A percentile compares a stretch with the other conserved stretches of the same genome.
Evolutionary conservation across 164 flowering plant genomes (phyloP).

Genomic region (Cinnamomum chago): DNA sequence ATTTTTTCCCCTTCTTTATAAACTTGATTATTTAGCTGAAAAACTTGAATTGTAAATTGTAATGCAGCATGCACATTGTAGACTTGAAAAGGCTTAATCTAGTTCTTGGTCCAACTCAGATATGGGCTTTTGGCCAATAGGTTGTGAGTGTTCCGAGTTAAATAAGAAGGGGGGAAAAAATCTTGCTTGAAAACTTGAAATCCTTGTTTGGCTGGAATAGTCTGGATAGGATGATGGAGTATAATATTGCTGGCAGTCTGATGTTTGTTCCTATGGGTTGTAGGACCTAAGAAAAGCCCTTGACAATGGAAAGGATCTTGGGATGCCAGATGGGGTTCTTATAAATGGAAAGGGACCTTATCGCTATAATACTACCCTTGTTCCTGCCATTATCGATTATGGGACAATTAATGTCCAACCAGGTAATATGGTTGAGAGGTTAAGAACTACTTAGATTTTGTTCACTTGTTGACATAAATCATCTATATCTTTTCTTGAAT

Average conservation of each 20-base stretch:
- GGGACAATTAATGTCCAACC: slow-evolving; percentile 71
- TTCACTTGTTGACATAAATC: too few relatives aligned
- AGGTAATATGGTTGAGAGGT: slow-evolving; percentile 37
- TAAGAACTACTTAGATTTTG: too few relatives aligned
- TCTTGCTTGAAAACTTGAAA: too few relatives aligned
- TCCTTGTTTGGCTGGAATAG: background rate
- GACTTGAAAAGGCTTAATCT: background rate
- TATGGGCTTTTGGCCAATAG: background rate
- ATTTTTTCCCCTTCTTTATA: background rate
- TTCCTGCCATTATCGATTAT: slow-evolving; percentile 78
- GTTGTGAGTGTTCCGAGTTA: background rate
- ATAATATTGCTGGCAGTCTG: background rate
- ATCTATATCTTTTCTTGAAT: too few relatives aligned
- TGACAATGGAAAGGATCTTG: slow-evolving; percentile 71
- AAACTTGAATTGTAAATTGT: background rate
- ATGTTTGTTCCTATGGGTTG: slow-evolving; percentile 7
- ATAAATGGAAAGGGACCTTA: slow-evolving; percentile 97
- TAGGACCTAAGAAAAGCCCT: slow-evolving; percentile 77
- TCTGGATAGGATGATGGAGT: background rate
- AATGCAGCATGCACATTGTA: background rate
- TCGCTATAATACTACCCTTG: slow-evolving; percentile 75
- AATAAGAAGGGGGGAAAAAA: background rate
- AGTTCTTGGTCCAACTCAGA: background rate
- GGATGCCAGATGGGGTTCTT: slow-evolving; percentile 96
- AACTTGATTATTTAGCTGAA: background rate